A percentile compares a stretch with the other conserved stretches of the same genome.
Conservation (phyloP, 129 eudicot species). For the Escallonia herrerae region DNA sequence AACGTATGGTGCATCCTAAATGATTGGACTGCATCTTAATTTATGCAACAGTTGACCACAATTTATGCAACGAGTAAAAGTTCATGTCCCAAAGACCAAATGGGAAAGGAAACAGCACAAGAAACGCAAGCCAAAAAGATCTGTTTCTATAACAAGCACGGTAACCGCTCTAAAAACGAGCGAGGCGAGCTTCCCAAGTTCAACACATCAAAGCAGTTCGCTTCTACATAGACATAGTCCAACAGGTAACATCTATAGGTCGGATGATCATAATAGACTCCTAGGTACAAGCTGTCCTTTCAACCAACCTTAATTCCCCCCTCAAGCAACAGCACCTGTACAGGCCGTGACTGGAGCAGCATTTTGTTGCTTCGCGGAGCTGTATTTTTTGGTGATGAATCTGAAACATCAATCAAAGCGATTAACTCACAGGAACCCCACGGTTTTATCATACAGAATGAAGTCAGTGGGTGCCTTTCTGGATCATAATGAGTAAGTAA, state of each 20-base stretch:
- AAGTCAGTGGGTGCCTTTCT: no score
- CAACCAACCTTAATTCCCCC: slow-evolving; percentile 3
- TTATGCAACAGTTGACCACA: no score
- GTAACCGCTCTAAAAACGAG: background rate
- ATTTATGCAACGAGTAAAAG: no score
- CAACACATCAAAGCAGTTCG: slow-evolving; percentile 2
- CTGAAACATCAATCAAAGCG: slow-evolving; percentile 21
- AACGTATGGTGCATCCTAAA: no score
- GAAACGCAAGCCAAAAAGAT: background rate
- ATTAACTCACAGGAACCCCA: no score
- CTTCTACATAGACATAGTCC: no score
- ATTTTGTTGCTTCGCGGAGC: slow-evolving; percentile 55
- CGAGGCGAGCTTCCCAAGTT: background rate
- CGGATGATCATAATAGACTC: background rate
- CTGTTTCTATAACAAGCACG: no score
- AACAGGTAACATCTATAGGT: background rate
- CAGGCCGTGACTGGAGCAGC: slow-evolving; percentile 84
- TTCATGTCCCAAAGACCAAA: background rate
- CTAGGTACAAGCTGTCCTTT: background rate
- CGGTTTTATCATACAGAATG: no score
- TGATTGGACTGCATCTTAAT: no score
- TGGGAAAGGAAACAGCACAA: background rate
- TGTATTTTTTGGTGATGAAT: slow-evolving; percentile 84
- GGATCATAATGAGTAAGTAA: no score
- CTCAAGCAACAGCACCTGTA: slow-evolving; percentile 59